Conservation (phyloP, 108 stramenopile species). For the Ochromonas danica region DNA sequence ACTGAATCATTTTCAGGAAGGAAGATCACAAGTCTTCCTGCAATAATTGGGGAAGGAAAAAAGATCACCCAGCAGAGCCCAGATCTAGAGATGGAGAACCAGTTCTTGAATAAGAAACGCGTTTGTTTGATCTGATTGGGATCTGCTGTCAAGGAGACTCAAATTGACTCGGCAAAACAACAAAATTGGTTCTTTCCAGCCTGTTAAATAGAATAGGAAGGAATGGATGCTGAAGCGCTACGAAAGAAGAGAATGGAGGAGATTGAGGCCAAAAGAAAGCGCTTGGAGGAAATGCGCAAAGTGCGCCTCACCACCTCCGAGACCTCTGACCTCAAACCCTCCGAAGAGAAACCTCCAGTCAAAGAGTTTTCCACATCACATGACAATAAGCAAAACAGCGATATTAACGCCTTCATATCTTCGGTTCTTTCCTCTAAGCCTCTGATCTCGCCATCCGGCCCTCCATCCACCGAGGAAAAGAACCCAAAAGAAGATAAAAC, state of each 20-base stretch:
- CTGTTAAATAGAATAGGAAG: not conserved
- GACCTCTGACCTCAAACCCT: not conserved
- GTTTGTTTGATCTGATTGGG: too few relatives aligned
- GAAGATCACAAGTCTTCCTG: too few relatives aligned
- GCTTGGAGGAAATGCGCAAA: constrained; percentile 24
- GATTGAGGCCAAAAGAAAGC: constrained; percentile 24
- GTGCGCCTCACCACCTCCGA: too few relatives aligned
- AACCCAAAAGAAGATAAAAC: too few relatives aligned
- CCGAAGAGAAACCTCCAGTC: not conserved
- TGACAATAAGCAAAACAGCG: not conserved
- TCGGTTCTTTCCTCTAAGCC: not conserved
- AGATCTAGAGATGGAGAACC: too few relatives aligned
- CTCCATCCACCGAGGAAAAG: not conserved
- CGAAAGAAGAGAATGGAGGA: constrained; percentile 20
- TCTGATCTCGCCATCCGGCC: not conserved
- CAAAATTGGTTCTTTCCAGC: too few relatives aligned
- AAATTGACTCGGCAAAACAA: too few relatives aligned
- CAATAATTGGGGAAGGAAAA: too few relatives aligned
- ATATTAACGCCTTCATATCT: not conserved
- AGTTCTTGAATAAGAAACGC: too few relatives aligned
- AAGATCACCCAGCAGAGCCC: too few relatives aligned
- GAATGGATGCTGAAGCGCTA: constrained; percentile 1
- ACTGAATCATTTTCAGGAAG: too few relatives aligned
- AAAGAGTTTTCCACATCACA: not conserved
- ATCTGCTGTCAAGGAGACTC: too few relatives aligned